Percentiles rank a stretch among this genome's conserved stretches.
phyloP scores from a whole-genome alignment of 352 stramenopile genomes.

The Phytophthora sp. region DNA sequence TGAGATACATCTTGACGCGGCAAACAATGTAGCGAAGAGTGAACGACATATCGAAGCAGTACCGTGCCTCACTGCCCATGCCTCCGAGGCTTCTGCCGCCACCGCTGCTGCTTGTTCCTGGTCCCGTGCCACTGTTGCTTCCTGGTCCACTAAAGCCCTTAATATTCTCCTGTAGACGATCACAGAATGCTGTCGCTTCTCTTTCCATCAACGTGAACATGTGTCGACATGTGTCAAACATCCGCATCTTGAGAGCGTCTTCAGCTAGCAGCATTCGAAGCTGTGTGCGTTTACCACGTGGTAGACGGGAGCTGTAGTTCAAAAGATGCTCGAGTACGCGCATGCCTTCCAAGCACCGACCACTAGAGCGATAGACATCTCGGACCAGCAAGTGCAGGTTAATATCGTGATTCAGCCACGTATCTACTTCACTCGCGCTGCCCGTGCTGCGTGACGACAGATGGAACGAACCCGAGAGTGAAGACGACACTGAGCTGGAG shows the following conservation, averaged over 20 bases:
- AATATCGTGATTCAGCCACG: conserved; percentile 85
- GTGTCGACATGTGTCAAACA: conserved; percentile 77
- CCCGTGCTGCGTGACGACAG: conserved; percentile 52
- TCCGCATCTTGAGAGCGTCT: conserved; percentile 73
- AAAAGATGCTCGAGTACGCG: conserved; percentile 81
- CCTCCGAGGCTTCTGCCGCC: conserved; percentile 65
- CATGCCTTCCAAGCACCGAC: conserved; percentile 80
- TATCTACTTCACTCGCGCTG: conserved; percentile 78
- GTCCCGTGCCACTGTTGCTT: conserved; percentile 54
- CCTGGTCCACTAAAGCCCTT: conserved; percentile 57
- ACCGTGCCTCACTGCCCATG: conserved; percentile 78
- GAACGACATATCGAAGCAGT: conserved; percentile 85
- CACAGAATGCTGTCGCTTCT: conserved; percentile 78
- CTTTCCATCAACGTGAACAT: conserved; percentile 79
- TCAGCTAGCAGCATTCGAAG: conserved; percentile 83
- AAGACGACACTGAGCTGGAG: conserved; percentile 74
- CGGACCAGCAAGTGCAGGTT: conserved; percentile 82
- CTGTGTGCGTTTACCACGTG: conserved; percentile 79
- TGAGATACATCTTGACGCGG: conserved; percentile 69
- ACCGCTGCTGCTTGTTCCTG: conserved; percentile 51
- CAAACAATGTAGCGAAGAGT: conserved; percentile 74
- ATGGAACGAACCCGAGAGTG: conserved; percentile 59
- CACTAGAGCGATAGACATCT: conserved; percentile 80
- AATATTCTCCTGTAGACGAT: conserved; percentile 73
- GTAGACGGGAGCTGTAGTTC: conserved; percentile 71